phyloP scores from a whole-genome alignment of 805 yeast species.

The Hanseniaspora taiwanica region DNA sequence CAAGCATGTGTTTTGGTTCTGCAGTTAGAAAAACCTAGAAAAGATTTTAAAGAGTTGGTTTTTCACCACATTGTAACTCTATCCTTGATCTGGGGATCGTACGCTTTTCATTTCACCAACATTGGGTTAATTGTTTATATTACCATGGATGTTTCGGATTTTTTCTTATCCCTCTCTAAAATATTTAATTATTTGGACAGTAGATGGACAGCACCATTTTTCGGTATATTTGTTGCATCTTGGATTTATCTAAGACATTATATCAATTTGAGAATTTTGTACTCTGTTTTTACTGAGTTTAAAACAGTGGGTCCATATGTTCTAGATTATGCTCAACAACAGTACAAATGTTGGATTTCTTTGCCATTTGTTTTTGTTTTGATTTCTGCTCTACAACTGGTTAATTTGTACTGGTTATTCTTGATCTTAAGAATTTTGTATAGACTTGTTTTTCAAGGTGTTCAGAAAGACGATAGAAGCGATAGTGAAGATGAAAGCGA shows the following conservation, averaged over 20 bases:
- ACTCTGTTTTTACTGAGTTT: constrained; percentile 80
- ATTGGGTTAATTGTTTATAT: constrained; percentile 85
- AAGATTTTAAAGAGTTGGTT: constrained; percentile 81
- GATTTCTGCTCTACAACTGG: constrained; percentile 68
- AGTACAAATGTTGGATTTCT: constrained; percentile 92
- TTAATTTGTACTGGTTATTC: constrained; percentile 79
- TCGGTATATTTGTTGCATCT: constrained; percentile 46
- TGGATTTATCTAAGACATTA: constrained; percentile 91
- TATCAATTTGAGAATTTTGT: constrained; percentile 64
- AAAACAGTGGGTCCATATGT: constrained; percentile 70
- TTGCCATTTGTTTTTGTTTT: constrained; percentile 77
- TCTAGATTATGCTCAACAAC: constrained; percentile 78
- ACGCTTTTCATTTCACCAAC: constrained; percentile 91
- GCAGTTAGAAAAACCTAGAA: constrained; percentile 89
- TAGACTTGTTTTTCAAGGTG: constrained; percentile 49
- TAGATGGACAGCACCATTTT: constrained; percentile 46
- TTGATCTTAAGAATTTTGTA: constrained; percentile 66
- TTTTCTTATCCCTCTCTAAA: constrained; percentile 73
- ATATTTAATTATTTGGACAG: constrained; percentile 78
- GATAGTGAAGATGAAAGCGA: constrained; percentile 61
- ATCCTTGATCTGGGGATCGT: constrained; percentile 72
- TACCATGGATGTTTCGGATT: constrained; percentile 94
- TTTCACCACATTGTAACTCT: constrained; percentile 90
- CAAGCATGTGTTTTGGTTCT: constrained; percentile 73
- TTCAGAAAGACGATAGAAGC: constrained; percentile 69